phyloP scores from a whole-genome alignment of 805 yeast genomes.

The Candida coleopterorum region DNA sequence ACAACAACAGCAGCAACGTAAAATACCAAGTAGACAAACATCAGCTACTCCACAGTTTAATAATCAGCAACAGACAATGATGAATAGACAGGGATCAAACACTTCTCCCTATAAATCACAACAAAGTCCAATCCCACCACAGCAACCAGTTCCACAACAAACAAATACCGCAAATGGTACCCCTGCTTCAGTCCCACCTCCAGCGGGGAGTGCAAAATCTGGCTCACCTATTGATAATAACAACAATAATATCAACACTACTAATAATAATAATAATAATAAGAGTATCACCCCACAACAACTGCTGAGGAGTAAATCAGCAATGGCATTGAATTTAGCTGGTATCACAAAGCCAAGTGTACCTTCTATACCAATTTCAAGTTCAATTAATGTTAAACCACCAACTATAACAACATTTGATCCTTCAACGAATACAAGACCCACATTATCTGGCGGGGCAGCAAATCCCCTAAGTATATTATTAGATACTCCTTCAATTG shows the following conservation, averaged over 20 bases:
- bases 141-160: slow-evolving; percentile 3
- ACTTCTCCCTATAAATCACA: slow-evolving; percentile 1
- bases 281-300: slow-evolving; percentile 10
- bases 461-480: slow-evolving; percentile 63
- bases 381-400: slow-evolving; percentile 58
- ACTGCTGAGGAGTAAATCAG: slow-evolving; percentile 10
- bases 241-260: too few species aligned
- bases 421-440: slow-evolving; percentile 53
- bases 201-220: slow-evolving; percentile 8
- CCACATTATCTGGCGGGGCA: slow-evolving; percentile 80
- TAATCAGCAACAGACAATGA: slow-evolving; percentile 4
- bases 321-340: slow-evolving; percentile 23
- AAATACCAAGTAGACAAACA: slow-evolving; percentile 7
- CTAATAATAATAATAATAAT: slow-evolving; percentile 1
- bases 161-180: slow-evolving; percentile 6
- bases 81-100: slow-evolving; percentile 4
- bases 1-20: slow-evolving; percentile 1
- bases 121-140: slow-evolving; percentile 2
- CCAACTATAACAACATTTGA: slow-evolving; percentile 63
- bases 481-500: slow-evolving; percentile 68
- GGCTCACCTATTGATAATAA: slow-evolving; percentile 2
- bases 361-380: slow-evolving; percentile 71
- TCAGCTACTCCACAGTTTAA: slow-evolving; percentile 8
- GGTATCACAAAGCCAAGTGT: slow-evolving; percentile 48
- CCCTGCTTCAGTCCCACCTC: slow-evolving; percentile 8